These are phyloP conservation scores for Solanum gracilifrons DNA, from an alignment of 257 asterid species.

Conservation along the genomic window DNA sequence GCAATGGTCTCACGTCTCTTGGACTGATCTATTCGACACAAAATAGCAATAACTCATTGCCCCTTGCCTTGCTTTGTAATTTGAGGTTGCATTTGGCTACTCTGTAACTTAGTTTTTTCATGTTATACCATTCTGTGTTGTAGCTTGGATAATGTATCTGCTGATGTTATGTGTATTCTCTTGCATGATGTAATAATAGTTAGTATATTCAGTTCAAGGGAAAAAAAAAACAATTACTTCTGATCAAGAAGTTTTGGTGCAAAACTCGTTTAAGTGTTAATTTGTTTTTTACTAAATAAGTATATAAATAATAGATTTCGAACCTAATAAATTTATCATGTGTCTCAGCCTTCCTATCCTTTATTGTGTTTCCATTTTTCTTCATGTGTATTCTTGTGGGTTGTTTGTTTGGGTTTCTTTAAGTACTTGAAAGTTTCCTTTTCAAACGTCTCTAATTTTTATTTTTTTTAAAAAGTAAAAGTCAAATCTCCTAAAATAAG, in stretches of 20 bases:
- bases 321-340: neutral
- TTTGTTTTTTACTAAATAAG: neutral
- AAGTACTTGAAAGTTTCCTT: neutral
- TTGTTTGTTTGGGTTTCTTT: neutral
- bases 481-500: neutral
- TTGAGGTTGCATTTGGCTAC: neutral
- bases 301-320: neutral
- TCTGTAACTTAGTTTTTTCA: neutral
- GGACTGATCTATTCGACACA: neutral
- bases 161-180: neutral
- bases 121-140: neutral
- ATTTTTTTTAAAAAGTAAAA: too few species aligned
- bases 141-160: neutral
- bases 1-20: constrained; percentile 68
- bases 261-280: neutral
- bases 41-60: neutral
- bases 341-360: neutral
- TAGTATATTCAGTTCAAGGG: neutral
- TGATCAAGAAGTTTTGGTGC: neutral
- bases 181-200: neutral
- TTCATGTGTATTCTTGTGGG: neutral
- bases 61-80: neutral
- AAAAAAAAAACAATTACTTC: neutral
- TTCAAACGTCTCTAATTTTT: too few species aligned
- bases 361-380: neutral